Evolutionary conservation across 148 eudicot species (phyloP).

Genomic region (Vaccinium myrtillus): DNA sequence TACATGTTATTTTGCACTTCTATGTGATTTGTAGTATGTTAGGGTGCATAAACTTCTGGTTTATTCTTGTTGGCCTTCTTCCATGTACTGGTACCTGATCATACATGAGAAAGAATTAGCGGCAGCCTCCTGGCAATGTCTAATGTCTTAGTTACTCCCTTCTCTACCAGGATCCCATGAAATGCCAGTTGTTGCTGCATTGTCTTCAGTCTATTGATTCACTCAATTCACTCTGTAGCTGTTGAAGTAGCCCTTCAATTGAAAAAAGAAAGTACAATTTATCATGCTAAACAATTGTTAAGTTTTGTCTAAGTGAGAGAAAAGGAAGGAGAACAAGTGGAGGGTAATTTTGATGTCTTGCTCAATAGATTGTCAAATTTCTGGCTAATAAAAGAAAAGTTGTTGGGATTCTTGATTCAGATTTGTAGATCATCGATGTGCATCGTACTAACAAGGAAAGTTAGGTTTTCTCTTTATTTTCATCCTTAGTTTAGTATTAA

Average conservation of each 20-base stretch:
- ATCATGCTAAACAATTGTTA: not conserved
- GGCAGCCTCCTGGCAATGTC: not conserved
- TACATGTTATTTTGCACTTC: not conserved
- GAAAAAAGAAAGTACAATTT: not conserved
- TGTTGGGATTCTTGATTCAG: conserved; percentile 1
- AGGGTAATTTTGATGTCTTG: not conserved
- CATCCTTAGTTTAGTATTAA: not conserved
- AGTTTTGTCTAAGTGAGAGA: not conserved
- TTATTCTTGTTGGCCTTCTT: not conserved
- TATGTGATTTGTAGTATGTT: too few relatives aligned
- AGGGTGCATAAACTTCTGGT: not conserved
- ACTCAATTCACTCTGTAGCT: not conserved
- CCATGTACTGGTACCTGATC: not conserved
- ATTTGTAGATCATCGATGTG: not conserved
- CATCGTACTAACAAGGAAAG: not conserved
- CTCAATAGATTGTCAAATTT: not conserved
- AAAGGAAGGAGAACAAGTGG: not conserved
- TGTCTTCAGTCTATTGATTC: not conserved
- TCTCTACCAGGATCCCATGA: not conserved
- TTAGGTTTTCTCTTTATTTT: not conserved
- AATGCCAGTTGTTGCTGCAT: not conserved
- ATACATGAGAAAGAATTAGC: not conserved
- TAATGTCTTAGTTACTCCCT: not conserved
- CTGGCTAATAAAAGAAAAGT: not conserved
- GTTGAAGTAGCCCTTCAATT: not conserved